Base-by-base conservation (phyloP, 495 filamentous ascomycete species). In the Talaromyces wortmannii region DNA sequence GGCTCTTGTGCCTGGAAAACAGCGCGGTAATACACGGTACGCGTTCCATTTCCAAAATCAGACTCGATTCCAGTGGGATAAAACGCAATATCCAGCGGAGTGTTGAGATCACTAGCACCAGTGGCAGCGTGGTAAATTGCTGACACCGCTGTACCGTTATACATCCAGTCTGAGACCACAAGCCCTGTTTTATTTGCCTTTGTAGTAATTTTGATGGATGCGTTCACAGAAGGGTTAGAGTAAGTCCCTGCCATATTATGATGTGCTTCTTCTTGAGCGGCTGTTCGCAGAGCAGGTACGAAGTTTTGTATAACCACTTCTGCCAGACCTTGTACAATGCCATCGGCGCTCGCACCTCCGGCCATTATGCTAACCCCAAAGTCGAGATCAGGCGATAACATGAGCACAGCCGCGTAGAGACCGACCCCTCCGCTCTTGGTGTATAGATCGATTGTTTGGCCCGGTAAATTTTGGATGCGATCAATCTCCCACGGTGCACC, bases 401-500 rank as follows among this genome's bases (percentile, higher is more conserved):
- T 55, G 16, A 61, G 55, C 2, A 61, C 55, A 31, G 56, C 40
- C 10, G 50, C 58, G 7, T 58, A 61, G 29, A 58, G 55, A 0
- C 15, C 6, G 44, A 58, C 58, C 2, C 59, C 79, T 3, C 81
- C 81, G 15, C 62, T 55, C 58, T 83, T 83, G 45, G 77, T 79
- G 64, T 83, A 83, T 15, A 83, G 62, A 18, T 82, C 77, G 29
- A 78, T 63, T 8, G 36, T 40, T 40, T 40, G 36, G 36, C 13
- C 13, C 36, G 36, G 36, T 13, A 40, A 40, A 40, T 10, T 8
- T 13, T 8, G 36, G 0, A 72, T 53, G 6, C 67, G 63, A 8
- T 55, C 29, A 32, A 85, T 78, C 33, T 84, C 83, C 81, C 82
- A 86, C 0, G 84, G 83, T 2, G 76, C 73, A 18, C 81, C 75